Conservation (phyloP, 208 protist genomes). For the Jaenimonas drosophilae region DNA sequence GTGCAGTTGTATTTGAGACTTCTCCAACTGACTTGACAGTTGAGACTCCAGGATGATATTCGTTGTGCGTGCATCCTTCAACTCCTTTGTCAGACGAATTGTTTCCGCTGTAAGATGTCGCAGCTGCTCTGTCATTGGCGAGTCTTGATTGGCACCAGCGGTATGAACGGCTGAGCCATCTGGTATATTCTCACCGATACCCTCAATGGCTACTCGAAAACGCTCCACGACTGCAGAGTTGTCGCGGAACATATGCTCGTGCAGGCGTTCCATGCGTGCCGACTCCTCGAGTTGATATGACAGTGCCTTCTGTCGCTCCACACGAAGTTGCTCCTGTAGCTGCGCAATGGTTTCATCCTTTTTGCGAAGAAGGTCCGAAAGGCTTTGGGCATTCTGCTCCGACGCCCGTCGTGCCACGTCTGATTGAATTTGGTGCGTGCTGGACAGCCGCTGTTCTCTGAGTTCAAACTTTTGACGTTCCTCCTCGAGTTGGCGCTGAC, state of each 20-base stretch:
- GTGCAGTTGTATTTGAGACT: slow-evolving; percentile 23
- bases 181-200: slow-evolving; percentile 20
- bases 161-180: not conserved
- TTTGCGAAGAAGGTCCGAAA: slow-evolving; percentile 68
- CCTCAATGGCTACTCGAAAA: slow-evolving; percentile 63
- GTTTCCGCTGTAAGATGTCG: slow-evolving; percentile 51
- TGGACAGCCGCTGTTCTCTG: slow-evolving; percentile 42
- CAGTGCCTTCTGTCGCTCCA: slow-evolving; percentile 55
- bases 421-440: slow-evolving; percentile 61
- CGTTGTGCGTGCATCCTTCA: slow-evolving; percentile 41
- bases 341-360: slow-evolving; percentile 58
- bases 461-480: slow-evolving; percentile 44
- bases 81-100: slow-evolving; percentile 49
- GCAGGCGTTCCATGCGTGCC: slow-evolving; percentile 67
- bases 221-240: slow-evolving; percentile 77
- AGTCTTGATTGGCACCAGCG: not conserved
- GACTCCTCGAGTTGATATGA: slow-evolving; percentile 72
- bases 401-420: slow-evolving; percentile 60
- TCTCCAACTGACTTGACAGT: slow-evolving; percentile 36
- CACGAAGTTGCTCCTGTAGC: slow-evolving; percentile 65
- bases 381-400: slow-evolving; percentile 69
- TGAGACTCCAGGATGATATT: slow-evolving; percentile 71
- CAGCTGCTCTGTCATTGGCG: slow-evolving; percentile 36
- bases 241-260: slow-evolving; percentile 77
- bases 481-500: slow-evolving; percentile 49